These are phyloP conservation scores for Isatis lusitanica DNA, from an alignment of 441 rosid genomes.

Conservation along the genomic window DNA sequence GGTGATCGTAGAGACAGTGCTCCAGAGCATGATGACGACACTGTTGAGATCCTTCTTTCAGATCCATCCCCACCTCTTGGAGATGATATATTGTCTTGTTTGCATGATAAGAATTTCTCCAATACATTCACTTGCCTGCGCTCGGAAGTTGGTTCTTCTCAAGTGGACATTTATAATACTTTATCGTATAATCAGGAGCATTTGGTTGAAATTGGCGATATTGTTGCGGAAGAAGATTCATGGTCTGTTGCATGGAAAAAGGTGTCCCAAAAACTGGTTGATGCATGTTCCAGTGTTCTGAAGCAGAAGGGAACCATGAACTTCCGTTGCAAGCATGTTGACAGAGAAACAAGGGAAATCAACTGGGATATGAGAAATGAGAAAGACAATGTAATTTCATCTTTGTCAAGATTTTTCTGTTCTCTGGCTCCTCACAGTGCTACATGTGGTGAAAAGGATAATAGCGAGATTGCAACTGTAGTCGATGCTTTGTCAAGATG, in stretches of 20 bases:
- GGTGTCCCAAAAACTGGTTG: conserved; percentile 62
- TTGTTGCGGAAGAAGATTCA: conserved; percentile 77
- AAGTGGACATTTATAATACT: conserved; percentile 34
- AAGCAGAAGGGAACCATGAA: conserved; percentile 48
- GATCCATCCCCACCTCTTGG: conserved; percentile 68
- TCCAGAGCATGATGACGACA: conserved; percentile 52
- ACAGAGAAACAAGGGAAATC: conserved; percentile 42
- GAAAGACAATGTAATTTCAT: conserved; percentile 36
- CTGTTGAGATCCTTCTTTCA: conserved; percentile 62
- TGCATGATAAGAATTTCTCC: conserved; percentile 38
- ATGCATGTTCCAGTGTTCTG: conserved; percentile 52
- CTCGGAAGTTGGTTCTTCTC: conserved; percentile 39
- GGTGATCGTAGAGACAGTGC: conserved; percentile 26
- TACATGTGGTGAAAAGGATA: conserved; percentile 43
- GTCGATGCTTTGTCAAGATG: conserved; percentile 59
- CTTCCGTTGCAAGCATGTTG: conserved; percentile 70
- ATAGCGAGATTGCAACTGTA: conserved; percentile 45
- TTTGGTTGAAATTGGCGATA: conserved; percentile 71
- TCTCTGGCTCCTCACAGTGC: conserved; percentile 42
- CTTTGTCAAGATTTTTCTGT: conserved; percentile 69
- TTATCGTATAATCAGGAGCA: conserved; percentile 32
- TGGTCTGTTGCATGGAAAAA: conserved; percentile 75
- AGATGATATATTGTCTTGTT: conserved; percentile 67
- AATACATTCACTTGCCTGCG: conserved; percentile 35
- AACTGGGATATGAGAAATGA: conserved; percentile 48